Evolutionary conservation across 768 basidiomycete genomes (phyloP).

Genomic region (Suillus lakei): DNA sequence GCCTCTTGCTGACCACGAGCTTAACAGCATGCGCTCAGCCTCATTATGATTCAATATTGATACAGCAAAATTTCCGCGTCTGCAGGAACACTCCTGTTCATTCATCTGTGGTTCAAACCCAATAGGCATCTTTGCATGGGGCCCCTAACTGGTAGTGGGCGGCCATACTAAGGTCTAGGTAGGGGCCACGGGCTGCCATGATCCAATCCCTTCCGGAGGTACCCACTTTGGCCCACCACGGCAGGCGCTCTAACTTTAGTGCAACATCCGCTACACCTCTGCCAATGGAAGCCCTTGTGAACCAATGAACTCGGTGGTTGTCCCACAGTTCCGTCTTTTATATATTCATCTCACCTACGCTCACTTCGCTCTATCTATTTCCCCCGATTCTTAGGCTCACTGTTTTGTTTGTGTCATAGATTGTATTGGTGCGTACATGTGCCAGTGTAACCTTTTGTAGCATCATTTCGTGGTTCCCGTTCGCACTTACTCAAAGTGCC

Average conservation of each 20-base stretch:
- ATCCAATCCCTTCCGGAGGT: neutral
- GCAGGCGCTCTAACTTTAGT: neutral
- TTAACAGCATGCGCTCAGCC: neutral
- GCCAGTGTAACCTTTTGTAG: neutral
- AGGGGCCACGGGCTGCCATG: neutral
- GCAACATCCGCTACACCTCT: neutral
- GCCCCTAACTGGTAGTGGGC: neutral
- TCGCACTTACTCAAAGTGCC: constrained; percentile 6
- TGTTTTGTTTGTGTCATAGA: neutral
- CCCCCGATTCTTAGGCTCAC: neutral
- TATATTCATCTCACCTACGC: neutral
- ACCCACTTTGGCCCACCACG: neutral
- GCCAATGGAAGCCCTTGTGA: neutral
- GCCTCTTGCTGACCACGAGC: neutral
- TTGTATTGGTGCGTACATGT: neutral
- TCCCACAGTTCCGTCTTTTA: neutral
- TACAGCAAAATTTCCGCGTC: neutral
- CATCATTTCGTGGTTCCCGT: constrained; percentile 7
- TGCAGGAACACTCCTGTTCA: neutral
- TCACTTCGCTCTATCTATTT: too few species aligned
- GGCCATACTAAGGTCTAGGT: neutral
- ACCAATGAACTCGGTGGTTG: neutral
- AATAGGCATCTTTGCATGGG: neutral
- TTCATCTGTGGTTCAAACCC: neutral
- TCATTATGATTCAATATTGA: too few species aligned